Evolutionary conservation across 2,329 filamentous ascomycete genomes (phyloP).

Genomic region (Exophiala alcalophila): DNA sequence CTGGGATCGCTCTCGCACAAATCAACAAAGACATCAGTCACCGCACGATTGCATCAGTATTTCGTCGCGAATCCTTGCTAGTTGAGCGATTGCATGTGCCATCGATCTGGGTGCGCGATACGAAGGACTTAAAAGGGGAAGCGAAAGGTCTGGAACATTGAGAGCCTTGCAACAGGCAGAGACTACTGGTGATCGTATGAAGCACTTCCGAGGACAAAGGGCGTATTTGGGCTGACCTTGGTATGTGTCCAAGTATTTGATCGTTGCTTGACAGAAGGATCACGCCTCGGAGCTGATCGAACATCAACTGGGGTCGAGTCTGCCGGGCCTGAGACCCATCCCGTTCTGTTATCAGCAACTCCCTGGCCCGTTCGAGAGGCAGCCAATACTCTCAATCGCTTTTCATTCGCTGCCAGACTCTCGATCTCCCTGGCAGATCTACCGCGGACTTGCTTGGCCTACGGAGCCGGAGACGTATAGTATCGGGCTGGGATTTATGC

Average conservation of each 20-base stretch:
- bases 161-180: not conserved
- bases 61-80: no score
- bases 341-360: constrained; percentile 19
- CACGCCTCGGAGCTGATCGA: constrained; percentile 19
- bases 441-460: constrained; percentile 27
- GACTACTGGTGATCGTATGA: not conserved
- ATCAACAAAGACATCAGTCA: no score
- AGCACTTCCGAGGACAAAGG: constrained; percentile 10
- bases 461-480: no score
- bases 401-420: constrained; percentile 13
- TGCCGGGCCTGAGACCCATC: constrained; percentile 8
- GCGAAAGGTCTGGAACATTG: constrained; percentile 3
- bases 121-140: no score
- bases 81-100: no score
- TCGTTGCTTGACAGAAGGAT: not conserved
- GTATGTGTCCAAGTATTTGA: constrained; percentile 15
- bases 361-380: constrained; percentile 9
- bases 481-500: constrained; percentile 1
- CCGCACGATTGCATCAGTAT: no score
- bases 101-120: no score
- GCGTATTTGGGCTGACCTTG: not conserved
- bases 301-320: constrained; percentile 4
- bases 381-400: constrained; percentile 4
- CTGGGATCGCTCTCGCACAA: no score
- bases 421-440: constrained; percentile 21